A percentile compares a stretch with the other conserved stretches of the same genome.
phyloP scores from a whole-genome alignment of 352 stramenopile species.

The Globisporangium cylindrosporum region DNA sequence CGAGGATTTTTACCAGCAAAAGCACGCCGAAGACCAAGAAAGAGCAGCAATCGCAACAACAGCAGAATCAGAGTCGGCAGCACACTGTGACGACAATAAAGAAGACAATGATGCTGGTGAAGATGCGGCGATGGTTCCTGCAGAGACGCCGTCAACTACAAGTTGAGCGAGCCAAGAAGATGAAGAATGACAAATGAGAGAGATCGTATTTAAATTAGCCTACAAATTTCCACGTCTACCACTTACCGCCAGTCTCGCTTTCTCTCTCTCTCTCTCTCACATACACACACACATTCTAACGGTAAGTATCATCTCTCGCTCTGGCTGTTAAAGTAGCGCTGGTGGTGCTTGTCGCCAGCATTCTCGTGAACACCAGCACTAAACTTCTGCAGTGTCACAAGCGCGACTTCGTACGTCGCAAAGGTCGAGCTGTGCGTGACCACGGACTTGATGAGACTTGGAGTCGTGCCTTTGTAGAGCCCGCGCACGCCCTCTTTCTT shows the following conservation, averaged over 20 bases:
- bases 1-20: slow-evolving; percentile 49
- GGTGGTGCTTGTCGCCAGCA: not conserved
- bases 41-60: slow-evolving; percentile 2
- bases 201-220: slow-evolving; percentile 2
- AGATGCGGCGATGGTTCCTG: not conserved
- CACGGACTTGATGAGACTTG: slow-evolving; percentile 79
- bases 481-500: slow-evolving; percentile 57
- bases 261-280: not conserved
- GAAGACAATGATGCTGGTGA: not conserved
- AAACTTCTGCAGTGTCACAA: slow-evolving; percentile 36
- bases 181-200: not conserved
- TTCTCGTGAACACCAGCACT: slow-evolving; percentile 12
- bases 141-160: not conserved
- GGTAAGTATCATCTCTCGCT: not conserved
- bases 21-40: slow-evolving; percentile 2
- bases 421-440: slow-evolving; percentile 80
- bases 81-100: slow-evolving; percentile 16
- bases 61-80: not conserved
- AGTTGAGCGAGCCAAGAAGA: not conserved
- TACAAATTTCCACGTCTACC: not conserved
- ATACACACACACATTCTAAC: no score
- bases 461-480: slow-evolving; percentile 77
- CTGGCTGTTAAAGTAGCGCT: not conserved
- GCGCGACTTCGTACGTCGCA: slow-evolving; percentile 66
- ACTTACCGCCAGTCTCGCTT: not conserved